These are phyloP conservation scores for Pythium apleroticum DNA, from an alignment of 352 stramenopile genomes.

Conservation along the genomic window DNA sequence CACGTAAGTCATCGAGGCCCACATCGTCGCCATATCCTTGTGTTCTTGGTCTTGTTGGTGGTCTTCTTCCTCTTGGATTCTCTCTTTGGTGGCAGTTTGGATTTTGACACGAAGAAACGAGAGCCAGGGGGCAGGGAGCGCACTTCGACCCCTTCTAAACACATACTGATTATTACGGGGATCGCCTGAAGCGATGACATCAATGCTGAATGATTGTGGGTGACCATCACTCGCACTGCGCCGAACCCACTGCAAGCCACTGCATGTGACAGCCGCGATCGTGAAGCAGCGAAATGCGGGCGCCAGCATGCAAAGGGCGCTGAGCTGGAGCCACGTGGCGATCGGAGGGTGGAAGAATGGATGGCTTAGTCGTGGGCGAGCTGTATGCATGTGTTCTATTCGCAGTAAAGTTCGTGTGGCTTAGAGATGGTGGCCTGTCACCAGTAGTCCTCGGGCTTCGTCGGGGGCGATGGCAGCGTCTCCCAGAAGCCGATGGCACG, in stretches of 20 bases:
- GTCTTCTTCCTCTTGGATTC: background rate
- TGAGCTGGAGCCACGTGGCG: conserved; percentile 2
- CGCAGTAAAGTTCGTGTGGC: background rate
- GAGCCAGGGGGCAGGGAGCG: background rate
- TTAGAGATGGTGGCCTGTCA: background rate
- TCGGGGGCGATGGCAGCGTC: conserved; percentile 8
- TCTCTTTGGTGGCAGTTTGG: background rate
- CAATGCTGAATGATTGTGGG: background rate
- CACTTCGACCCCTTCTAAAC: conserved; percentile 3
- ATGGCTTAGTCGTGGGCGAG: background rate
- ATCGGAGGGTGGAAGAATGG: background rate
- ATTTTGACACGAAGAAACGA: background rate
- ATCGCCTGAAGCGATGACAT: background rate
- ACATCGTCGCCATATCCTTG: conserved; percentile 56
- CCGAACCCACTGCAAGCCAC: background rate
- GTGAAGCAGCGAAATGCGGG: background rate
- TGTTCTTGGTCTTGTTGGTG: background rate
- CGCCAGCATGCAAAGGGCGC: background rate
- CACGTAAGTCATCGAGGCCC: conserved; percentile 77
- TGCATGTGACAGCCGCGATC: background rate
- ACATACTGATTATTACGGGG: background rate
- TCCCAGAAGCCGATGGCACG: conserved; percentile 22
- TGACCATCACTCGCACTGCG: background rate
- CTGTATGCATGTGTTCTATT: background rate
- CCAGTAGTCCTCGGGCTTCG: conserved; percentile 13